phyloP scores from a whole-genome alignment of 192 early-diverging fungal species.

The Obelidium mucronatum region DNA sequence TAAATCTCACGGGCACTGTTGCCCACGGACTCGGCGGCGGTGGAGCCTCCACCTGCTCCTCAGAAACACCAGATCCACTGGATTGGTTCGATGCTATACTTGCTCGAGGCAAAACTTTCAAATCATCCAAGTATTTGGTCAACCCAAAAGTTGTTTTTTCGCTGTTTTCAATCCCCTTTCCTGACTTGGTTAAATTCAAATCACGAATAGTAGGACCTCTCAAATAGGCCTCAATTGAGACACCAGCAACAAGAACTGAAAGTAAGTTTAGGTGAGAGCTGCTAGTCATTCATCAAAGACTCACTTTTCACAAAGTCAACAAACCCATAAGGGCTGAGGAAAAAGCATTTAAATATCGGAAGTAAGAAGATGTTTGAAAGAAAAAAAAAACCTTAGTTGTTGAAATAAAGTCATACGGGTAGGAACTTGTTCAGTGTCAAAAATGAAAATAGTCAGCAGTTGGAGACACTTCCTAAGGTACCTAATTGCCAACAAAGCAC shows the following conservation, averaged over 20 bases:
- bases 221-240: conserved; percentile 7
- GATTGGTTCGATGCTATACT: background rate
- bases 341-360: background rate
- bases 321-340: conserved; percentile 28
- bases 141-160: too few species aligned
- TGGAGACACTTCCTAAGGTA: conserved; percentile 17
- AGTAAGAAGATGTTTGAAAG: too few species aligned
- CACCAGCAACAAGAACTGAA: conserved; percentile 20
- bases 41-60: background rate
- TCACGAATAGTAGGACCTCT: conserved; percentile 16
- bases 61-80: background rate
- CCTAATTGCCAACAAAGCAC: conserved; percentile 15
- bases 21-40: conserved; percentile 28
- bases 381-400: background rate
- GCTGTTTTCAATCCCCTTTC: conserved; percentile 7
- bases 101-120: background rate
- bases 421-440: conserved; percentile 33
- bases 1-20: conserved; percentile 9
- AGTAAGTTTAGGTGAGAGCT: background rate
- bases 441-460: conserved; percentile 20
- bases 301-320: conserved; percentile 24
- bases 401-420: conserved; percentile 10
- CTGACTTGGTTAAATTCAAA: conserved; percentile 1
- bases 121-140: conserved; percentile 16
- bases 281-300: too few species aligned